Evolutionary conservation across 257 asterid species (phyloP), one percentile per base, ranked within the genome.

Genomic region (Solanum ossicruentum): DNA sequence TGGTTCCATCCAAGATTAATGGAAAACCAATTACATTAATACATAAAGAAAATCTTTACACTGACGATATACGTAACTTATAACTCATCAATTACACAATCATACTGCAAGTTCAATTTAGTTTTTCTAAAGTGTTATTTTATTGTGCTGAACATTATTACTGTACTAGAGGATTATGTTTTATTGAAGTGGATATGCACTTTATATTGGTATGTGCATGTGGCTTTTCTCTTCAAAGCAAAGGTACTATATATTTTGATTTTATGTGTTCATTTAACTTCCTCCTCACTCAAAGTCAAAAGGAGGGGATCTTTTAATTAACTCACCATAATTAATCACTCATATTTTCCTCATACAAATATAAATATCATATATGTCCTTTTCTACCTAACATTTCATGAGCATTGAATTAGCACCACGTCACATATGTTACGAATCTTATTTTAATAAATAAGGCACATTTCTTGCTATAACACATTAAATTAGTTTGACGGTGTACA

Each of bases 271-370:
- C 81, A 80, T 84, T 70, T 89, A 89, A 89, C 98, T 91, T 94
- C 85, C 21, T 86, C 82, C 81, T 89, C 89, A 94, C 97, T 93
- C 94, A 91, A 93, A 91, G 93, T 26, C 82, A 77, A 77, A 77
- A 77, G 16, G 63, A 77, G 65, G 65, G 16, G 23, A 45, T 12
- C 1, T 66, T 28, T 66, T 66, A 66, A 65, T 72, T 43, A 72
- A 49, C 26, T 77, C 17, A 26, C 63, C 43, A 49, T 60, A 4
- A 2, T 86, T 86, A 83, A 89, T 87, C 80, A 78, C 81, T 43
- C 55, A 47, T 28, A 21, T 79, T n/a, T 69, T 69, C 80, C 79
- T 69, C 52, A 47, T 60, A 75, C 75, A 67, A 70, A 70, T 18
- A 8, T 26, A 36, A 36, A 15, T 16, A 65, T 65, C 71, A 65